Evolutionary conservation across 805 yeast genomes (phyloP).

Genomic region (Candida berthetii): DNA sequence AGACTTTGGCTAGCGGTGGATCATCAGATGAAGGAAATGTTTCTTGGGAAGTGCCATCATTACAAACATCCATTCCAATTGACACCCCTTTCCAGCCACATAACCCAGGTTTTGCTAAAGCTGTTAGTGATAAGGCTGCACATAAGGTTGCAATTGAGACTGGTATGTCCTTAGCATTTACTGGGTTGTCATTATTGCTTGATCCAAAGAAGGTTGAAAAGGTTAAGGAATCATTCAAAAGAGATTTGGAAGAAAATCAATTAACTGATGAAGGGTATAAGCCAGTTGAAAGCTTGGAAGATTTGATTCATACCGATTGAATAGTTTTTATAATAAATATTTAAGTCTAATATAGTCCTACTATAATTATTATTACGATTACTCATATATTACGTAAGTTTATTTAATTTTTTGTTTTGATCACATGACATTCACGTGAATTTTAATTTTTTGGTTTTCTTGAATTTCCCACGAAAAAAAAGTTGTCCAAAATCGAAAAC

Average conservation of each 20-base stretch:
- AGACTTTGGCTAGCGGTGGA: background rate
- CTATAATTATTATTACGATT: too few species aligned
- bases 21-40: background rate
- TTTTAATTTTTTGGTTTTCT: background rate
- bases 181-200: background rate
- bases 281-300: background rate
- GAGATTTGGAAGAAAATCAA: background rate
- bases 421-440: slow-evolving; percentile 17
- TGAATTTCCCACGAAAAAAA: background rate
- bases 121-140: background rate
- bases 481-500: background rate
- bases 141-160: background rate
- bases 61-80: background rate
- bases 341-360: too few species aligned
- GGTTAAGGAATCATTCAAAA: background rate
- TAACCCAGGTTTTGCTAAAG: background rate
- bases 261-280: background rate
- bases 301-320: background rate
- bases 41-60: background rate
- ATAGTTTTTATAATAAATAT: too few species aligned
- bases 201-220: background rate
- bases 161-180: background rate
- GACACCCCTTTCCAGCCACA: background rate
- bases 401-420: too few species aligned
- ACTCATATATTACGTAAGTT: too few species aligned